phyloP scores from a whole-genome alignment of 2,329 filamentous ascomycete genomes.

The Aspergillus vadensis region DNA sequence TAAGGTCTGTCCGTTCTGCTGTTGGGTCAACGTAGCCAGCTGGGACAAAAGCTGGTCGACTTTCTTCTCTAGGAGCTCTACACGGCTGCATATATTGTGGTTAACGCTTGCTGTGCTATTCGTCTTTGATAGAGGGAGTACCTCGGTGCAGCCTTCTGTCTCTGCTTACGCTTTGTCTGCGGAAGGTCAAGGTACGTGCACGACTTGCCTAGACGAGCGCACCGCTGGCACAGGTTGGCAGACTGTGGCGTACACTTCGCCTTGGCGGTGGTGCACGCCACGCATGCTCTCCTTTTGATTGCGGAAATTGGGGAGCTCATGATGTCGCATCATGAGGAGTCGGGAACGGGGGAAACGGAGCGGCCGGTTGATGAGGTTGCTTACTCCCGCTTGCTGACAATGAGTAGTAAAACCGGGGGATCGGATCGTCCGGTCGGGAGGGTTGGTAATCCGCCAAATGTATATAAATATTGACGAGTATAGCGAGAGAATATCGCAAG shows the following conservation, averaged over 20 bases:
- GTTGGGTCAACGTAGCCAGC: conserved; percentile 18
- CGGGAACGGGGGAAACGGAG: not conserved
- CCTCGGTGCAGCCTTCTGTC: conserved; percentile 16
- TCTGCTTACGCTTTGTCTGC: conserved; percentile 28
- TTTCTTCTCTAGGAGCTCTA: conserved; percentile 24
- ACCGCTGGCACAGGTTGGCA: conserved; percentile 23
- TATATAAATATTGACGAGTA: not conserved
- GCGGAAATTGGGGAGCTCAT: conserved; percentile 1
- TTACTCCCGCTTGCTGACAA: not conserved
- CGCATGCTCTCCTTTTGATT: conserved; percentile 28
- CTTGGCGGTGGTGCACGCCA: conserved; percentile 26
- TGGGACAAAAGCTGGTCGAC: conserved; percentile 26
- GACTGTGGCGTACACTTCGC: conserved; percentile 28
- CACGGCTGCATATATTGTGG: conserved; percentile 17
- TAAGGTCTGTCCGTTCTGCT: conserved; percentile 17
- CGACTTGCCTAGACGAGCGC: conserved; percentile 25
- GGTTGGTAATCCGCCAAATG: not conserved
- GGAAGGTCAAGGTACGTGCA: conserved; percentile 31
- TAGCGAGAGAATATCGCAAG: not conserved
- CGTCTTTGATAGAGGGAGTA: not conserved
- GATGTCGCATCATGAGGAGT: not conserved
- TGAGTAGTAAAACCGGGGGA: not conserved
- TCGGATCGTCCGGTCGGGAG: conserved; percentile 1
- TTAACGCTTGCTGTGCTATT: not conserved
- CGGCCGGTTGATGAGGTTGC: not conserved